Evolutionary conservation across 2,329 filamentous ascomycete genomes (phyloP), one percentile per base, ranked within the genome.

Genomic region (Coniosporium tulheliwenetii): DNA sequence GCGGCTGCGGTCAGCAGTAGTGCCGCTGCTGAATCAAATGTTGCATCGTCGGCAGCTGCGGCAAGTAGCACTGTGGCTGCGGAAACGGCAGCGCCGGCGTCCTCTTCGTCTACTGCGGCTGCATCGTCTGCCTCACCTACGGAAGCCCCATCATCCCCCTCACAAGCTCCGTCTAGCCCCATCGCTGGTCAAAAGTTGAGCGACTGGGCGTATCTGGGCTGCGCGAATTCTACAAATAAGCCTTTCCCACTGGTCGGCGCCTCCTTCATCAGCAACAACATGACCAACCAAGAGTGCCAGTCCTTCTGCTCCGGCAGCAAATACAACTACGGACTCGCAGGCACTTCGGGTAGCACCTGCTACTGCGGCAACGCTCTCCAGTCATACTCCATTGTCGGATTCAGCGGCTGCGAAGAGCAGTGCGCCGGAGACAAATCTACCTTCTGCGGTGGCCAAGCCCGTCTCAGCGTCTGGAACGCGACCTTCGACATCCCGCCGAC

Each of bases 291-390:
- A 38, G 48, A 44, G 7, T 62, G 59, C 36, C 48, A 47, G 10
- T 36, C 45, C 0, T 50, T 53, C 34, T 61, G 54, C 37, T 39
- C 40, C 7, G 52, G 49, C 1, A 48, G 58, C 16, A 58, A 64
- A 43, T 61, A 57, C 41, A 26, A 26, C 19, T 59, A 53, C 31
- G 50, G 42, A 2, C 58, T 54, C 44, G 58, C 57, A 19, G 62
- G 61, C 34, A 53, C 60, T 7, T 62, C 65, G 42, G 65, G 60
- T 46, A 50, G 52, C 30, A 57, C 61, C 46, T 62, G 59, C 47
- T 52, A 77, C 40, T 60, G 57, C 43, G 56, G 54, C 14, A 54
- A 55, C 16, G 13, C 32, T 5, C 32, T 33, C 15, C 43, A 35
- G 5, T 36, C 40, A 10, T 43, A 47, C 9, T 45, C 45, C 13